Evolutionary conservation across 2,329 filamentous ascomycete genomes (phyloP), one percentile per base, ranked within the genome.

Genomic region (Teratosphaeria destructans): DNA sequence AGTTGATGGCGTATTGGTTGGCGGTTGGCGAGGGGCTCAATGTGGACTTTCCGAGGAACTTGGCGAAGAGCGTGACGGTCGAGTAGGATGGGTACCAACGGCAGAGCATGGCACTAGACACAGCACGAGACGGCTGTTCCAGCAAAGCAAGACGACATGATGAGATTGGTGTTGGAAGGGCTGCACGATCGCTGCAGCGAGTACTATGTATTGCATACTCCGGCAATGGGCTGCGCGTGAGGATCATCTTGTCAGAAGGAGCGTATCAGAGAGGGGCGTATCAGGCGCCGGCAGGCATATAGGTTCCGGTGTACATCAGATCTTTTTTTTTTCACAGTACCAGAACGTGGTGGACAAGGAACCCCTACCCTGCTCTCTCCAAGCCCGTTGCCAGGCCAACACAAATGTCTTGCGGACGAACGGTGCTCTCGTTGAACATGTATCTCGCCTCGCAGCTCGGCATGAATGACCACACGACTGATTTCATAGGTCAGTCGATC

Each of bases 1-100:
- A 99, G 81, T 83, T 99, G 69, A 96, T 99, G 79, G 90, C 94
- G 61, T 99, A 99, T 84, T 97, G 94, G 93, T 85, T 99, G 65
- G 94, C 94, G 58, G 93, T 99, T 70, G 88, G 88, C 67, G 94
- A 96, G 80, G 93, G 92, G 57, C 96, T 67, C 53, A 97, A 99
- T 74, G 94, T 99, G 62, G 94, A 99, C 75, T 97, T 97, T 85
- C 94, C 94, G 60, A 88, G 94, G 72, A 99, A 99, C 81, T 79
- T 99, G 79, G 94, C 94, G 76, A 99, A 99, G 85, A 96, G 91
- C 64, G 94, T 99, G 65, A 99, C 94, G 65, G 94, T 99, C 68
- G 94, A 99, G 85, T 99, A 93, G 47, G 55, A 19, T 19, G n/a
- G 19, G 11, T 23, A 19, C n/a, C 23, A 19, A 23, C 19, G 43